Conservation (phyloP, 345 rosid species). For the Diplotaxis tenuifolia region DNA sequence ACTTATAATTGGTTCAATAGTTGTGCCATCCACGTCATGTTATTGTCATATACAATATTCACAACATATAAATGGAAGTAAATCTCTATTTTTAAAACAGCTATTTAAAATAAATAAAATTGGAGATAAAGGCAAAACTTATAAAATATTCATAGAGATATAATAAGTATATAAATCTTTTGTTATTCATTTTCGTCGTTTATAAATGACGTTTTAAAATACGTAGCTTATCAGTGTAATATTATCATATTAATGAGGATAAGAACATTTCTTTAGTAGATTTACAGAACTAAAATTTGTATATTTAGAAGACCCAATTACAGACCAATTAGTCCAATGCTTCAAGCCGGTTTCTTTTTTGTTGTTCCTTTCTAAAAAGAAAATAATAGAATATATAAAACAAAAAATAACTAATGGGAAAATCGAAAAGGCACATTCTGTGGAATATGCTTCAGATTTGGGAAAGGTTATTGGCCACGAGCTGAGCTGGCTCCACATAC, state of each 20-base stretch:
- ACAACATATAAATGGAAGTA: neutral
- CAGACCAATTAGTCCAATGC: neutral
- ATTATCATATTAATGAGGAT: neutral
- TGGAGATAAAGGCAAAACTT: neutral
- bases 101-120: neutral
- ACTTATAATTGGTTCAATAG: neutral
- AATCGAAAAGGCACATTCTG: slow-evolving; percentile 47
- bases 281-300: neutral
- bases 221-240: neutral
- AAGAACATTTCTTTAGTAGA: neutral
- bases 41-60: slow-evolving; percentile 6
- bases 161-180: neutral
- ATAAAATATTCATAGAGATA: neutral
- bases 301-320: neutral
- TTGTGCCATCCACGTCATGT: slow-evolving; percentile 15
- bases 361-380: neutral
- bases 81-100: neutral
- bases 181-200: neutral
- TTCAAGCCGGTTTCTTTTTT: neutral
- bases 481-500: slow-evolving; percentile 49
- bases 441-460: slow-evolving; percentile 53
- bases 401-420: slow-evolving; percentile 1
- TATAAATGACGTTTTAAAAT: too few species aligned
- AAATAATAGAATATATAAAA: neutral
- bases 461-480: slow-evolving; percentile 27